phyloP scores from a whole-genome alignment of 768 basidiomycete species.

The Kwoniella botswanensis region DNA sequence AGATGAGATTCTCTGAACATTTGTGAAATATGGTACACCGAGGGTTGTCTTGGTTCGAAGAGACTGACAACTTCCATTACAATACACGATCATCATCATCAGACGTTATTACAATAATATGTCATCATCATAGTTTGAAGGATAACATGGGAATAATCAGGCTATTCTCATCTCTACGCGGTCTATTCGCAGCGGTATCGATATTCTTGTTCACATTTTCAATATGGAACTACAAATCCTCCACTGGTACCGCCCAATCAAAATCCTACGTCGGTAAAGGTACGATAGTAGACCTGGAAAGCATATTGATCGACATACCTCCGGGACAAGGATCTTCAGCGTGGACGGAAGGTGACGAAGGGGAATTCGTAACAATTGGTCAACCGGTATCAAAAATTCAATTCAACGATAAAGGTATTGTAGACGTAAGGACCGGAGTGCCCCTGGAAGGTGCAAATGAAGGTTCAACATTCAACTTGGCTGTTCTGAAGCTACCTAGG shows the following conservation, averaged over 20 bases:
- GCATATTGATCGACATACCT: constrained; percentile 7
- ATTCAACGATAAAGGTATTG: constrained; percentile 18
- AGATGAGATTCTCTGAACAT: neutral
- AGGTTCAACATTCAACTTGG: constrained; percentile 24
- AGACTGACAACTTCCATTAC: too few relatives aligned
- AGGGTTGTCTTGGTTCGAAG: neutral
- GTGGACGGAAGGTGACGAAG: constrained; percentile 15
- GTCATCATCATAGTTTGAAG: neutral
- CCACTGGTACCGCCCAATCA: neutral
- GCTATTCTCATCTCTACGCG: neutral
- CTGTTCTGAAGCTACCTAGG: constrained; percentile 18
- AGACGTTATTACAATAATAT: neutral
- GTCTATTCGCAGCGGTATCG: neutral
- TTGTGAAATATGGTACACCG: neutral
- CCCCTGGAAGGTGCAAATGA: constrained; percentile 1
- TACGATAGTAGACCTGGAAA: constrained; percentile 1
- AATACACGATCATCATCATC: too few relatives aligned
- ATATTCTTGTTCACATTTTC: neutral
- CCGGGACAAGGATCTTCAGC: neutral
- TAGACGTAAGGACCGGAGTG: constrained; percentile 16
- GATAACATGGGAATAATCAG: neutral
- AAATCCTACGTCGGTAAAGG: neutral
- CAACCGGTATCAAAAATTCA: constrained; percentile 5
- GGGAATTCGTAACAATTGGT: neutral
- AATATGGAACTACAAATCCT: neutral